These are phyloP conservation scores for Stephania cephalantha DNA, from an alignment of 164 flowering plant genomes.

Conservation along the genomic window DNA sequence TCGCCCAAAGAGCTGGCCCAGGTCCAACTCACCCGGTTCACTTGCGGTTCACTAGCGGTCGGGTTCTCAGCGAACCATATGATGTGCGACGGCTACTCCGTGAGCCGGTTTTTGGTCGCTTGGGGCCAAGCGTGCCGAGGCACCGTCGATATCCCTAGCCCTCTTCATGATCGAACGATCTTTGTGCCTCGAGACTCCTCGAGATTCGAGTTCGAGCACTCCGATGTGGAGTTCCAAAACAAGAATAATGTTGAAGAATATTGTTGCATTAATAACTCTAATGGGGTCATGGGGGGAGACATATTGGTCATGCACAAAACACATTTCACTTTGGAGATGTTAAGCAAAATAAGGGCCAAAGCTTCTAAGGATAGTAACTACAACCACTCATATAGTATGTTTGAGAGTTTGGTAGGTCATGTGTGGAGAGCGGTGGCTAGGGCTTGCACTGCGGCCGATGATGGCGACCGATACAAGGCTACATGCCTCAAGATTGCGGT, in stretches of 20 bases:
- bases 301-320: neutral
- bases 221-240: neutral
- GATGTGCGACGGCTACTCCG: neutral
- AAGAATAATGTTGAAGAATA: neutral
- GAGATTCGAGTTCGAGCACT: neutral
- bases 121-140: neutral
- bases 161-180: neutral
- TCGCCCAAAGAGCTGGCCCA: neutral
- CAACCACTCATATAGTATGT: neutral
- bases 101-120: neutral
- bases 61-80: neutral
- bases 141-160: neutral
- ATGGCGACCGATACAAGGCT: neutral
- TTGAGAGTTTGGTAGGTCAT: neutral
- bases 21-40: neutral
- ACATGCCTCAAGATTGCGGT: neutral
- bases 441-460: neutral
- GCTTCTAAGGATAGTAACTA: neutral
- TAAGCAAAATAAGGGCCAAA: neutral
- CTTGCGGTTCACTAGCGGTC: neutral
- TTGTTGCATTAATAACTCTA: neutral
- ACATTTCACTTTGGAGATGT: neutral
- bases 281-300: neutral
- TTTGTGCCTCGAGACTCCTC: neutral
- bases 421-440: neutral